These are phyloP conservation scores for Penicillium psychrofluorescens DNA, from an alignment of 495 filamentous ascomycete species.

Conservation along the genomic window DNA sequence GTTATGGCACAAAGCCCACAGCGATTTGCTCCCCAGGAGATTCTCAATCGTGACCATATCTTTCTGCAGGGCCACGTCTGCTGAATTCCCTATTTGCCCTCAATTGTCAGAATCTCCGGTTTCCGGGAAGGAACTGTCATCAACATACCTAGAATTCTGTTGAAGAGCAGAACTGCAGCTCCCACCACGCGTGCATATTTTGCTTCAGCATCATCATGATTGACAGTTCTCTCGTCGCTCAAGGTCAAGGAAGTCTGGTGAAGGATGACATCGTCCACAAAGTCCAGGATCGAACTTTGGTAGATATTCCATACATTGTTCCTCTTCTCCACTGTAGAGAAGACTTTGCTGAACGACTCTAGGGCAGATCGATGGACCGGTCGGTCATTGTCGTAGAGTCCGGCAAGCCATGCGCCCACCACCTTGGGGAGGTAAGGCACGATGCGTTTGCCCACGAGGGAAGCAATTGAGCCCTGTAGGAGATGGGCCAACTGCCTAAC, in stretches of 20 bases:
- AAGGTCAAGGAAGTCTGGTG: conserved; percentile 73
- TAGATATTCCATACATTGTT: conserved; percentile 68
- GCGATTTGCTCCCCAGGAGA: conserved; percentile 54
- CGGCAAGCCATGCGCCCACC: conserved; percentile 81
- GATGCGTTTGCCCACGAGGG: conserved; percentile 68
- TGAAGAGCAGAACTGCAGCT: conserved; percentile 42
- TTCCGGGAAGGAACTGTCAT: neutral
- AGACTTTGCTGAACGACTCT: conserved; percentile 64
- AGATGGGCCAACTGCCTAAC: conserved; percentile 78
- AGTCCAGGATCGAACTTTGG: conserved; percentile 68
- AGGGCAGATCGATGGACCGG: conserved; percentile 63
- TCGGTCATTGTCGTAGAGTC: conserved; percentile 78
- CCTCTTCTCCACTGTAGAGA: conserved; percentile 72
- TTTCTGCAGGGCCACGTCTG: conserved; percentile 44
- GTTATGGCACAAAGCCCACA: conserved; percentile 70
- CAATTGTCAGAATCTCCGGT: neutral
- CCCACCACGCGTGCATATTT: conserved; percentile 79
- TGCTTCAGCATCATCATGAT: conserved; percentile 71
- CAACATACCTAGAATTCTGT: conserved; percentile 37
- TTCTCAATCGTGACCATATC: conserved; percentile 38
- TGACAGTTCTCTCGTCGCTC: conserved; percentile 80
- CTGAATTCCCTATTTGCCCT: conserved; percentile 28
- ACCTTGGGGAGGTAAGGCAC: conserved; percentile 68
- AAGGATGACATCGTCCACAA: conserved; percentile 64
- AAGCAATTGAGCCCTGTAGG: conserved; percentile 65